phyloP scores from a whole-genome alignment of 1,284 basidiomycete species.

The Schizophyllum commune region DNA sequence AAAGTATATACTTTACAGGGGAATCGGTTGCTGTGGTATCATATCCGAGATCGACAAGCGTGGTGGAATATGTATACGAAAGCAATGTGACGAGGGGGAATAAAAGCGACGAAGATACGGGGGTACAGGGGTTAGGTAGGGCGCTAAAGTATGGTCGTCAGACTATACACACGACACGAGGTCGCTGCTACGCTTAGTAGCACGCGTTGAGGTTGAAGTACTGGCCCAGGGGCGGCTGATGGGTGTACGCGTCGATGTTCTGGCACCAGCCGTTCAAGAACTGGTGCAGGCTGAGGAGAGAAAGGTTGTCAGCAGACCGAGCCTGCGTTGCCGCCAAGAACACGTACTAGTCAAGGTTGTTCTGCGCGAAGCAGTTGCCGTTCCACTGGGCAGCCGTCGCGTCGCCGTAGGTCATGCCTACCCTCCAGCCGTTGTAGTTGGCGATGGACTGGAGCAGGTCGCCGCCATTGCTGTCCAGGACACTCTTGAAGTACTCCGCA shows the following conservation, averaged over 20 bases:
- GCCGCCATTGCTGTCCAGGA: constrained; percentile 45
- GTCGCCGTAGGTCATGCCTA: constrained; percentile 49
- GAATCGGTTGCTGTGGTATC: too few species aligned
- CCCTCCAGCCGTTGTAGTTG: constrained; percentile 75
- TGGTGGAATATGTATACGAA: too few species aligned
- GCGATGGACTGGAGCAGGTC: constrained; percentile 61
- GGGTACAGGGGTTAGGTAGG: too few species aligned
- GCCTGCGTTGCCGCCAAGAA: too few species aligned
- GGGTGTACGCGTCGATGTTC: constrained; percentile 48
- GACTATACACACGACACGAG: too few species aligned
- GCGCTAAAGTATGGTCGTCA: too few species aligned
- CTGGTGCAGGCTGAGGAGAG: constrained; percentile 45
- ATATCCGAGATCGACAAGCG: too few species aligned
- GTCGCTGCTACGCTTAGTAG: constrained; percentile 7
- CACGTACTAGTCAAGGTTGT: constrained; percentile 66
- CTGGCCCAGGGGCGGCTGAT: constrained; percentile 43
- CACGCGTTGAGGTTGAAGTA: constrained; percentile 65
- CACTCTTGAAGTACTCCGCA: constrained; percentile 49
- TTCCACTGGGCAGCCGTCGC: constrained; percentile 52
- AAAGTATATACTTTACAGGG: too few species aligned
- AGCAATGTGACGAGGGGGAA: too few species aligned
- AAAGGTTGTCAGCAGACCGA: too few species aligned
- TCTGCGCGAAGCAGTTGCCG: constrained; percentile 66
- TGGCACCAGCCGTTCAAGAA: constrained; percentile 76
- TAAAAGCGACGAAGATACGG: too few species aligned